These are phyloP conservation scores for Incumbomyces lentus DNA, from an alignment of 2,329 filamentous ascomycete genomes.

Conservation along the genomic window DNA sequence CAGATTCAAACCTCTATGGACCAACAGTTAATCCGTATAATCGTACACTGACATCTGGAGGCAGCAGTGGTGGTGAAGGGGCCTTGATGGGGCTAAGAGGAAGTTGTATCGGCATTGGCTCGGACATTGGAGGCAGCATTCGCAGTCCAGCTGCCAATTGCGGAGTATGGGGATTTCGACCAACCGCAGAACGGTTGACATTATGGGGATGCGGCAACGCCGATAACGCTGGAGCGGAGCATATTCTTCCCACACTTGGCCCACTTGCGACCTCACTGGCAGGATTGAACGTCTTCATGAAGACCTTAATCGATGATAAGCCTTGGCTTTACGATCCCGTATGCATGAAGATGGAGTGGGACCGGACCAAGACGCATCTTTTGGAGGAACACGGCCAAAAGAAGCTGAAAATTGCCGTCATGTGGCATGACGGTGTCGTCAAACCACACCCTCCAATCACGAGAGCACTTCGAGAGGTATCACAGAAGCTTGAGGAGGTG, in stretches of 20 bases:
- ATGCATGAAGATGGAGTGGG: slow-evolving; percentile 45
- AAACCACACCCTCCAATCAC: slow-evolving; percentile 55
- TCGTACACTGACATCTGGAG: slow-evolving; percentile 40
- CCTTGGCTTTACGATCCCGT: slow-evolving; percentile 46
- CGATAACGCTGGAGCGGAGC: slow-evolving; percentile 9
- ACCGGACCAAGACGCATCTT: slow-evolving; percentile 17
- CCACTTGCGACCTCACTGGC: slow-evolving; percentile 45
- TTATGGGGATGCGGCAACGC: slow-evolving; percentile 8
- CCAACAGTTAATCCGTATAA: slow-evolving; percentile 46
- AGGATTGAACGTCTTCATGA: slow-evolving; percentile 37
- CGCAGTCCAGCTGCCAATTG: slow-evolving; percentile 30
- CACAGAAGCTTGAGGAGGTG: slow-evolving; percentile 33
- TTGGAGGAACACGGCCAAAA: slow-evolving; percentile 14
- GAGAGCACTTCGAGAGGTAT: slow-evolving; percentile 37
- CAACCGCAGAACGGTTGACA: slow-evolving; percentile 33
- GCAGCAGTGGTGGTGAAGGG: slow-evolving; percentile 48
- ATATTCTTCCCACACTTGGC: slow-evolving; percentile 41
- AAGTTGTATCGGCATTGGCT: slow-evolving; percentile 44
- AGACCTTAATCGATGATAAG: slow-evolving; percentile 31
- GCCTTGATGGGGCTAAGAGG: slow-evolving; percentile 44
- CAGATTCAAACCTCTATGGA: slow-evolving; percentile 24
- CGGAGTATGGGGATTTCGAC: slow-evolving; percentile 31
- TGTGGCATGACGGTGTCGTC: slow-evolving; percentile 57
- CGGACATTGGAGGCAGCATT: slow-evolving; percentile 39
- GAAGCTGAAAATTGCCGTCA: slow-evolving; percentile 47